A percentile compares a stretch with the other conserved stretches of the same genome.
Evolutionary conservation across 805 yeast genomes (phyloP).

Genomic region (Wickerhamiella nectarea): DNA sequence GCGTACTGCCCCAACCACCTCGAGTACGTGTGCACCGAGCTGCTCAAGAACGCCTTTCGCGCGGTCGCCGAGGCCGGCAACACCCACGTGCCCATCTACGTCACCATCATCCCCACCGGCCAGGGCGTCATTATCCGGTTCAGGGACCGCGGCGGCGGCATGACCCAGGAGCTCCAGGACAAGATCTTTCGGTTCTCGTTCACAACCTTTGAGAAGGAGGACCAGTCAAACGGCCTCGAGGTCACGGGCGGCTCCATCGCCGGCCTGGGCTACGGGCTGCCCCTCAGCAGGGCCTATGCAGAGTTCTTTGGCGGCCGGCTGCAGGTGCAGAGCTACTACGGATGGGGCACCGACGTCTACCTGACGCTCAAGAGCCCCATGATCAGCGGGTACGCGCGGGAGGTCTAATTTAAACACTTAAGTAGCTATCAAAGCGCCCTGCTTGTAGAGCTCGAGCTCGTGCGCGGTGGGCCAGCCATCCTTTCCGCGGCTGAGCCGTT

Average conservation of each 20-base stretch:
- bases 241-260: slow-evolving; percentile 61
- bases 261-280: slow-evolving; percentile 94
- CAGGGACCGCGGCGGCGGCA: slow-evolving; percentile 84
- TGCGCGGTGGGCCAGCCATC: slow-evolving; percentile 23
- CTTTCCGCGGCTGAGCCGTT: slow-evolving; percentile 15
- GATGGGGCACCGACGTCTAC: slow-evolving; percentile 71
- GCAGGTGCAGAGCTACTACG: slow-evolving; percentile 55
- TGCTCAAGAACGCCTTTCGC: slow-evolving; percentile 73
- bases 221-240: slow-evolving; percentile 47
- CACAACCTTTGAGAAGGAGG: slow-evolving; percentile 58
- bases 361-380: slow-evolving; percentile 26
- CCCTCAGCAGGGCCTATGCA: slow-evolving; percentile 63
- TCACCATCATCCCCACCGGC: slow-evolving; percentile 35
- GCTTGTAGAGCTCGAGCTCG: slow-evolving; percentile 18
- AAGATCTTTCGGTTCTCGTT: slow-evolving; percentile 78
- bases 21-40: slow-evolving; percentile 76
- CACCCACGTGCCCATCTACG: slow-evolving; percentile 31
- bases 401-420: background rate
- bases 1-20: slow-evolving; percentile 81
- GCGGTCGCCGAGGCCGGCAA: slow-evolving; percentile 63
- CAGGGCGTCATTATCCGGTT: slow-evolving; percentile 55
- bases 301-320: slow-evolving; percentile 60
- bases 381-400: slow-evolving; percentile 16
- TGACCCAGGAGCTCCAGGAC: slow-evolving; percentile 47
- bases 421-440: background rate